A percentile compares a stretch with the other conserved stretches of the same genome.
These are phyloP conservation scores for Leishmania mexicana DNA, from an alignment of 208 protist species.

Conservation along the genomic window DNA sequence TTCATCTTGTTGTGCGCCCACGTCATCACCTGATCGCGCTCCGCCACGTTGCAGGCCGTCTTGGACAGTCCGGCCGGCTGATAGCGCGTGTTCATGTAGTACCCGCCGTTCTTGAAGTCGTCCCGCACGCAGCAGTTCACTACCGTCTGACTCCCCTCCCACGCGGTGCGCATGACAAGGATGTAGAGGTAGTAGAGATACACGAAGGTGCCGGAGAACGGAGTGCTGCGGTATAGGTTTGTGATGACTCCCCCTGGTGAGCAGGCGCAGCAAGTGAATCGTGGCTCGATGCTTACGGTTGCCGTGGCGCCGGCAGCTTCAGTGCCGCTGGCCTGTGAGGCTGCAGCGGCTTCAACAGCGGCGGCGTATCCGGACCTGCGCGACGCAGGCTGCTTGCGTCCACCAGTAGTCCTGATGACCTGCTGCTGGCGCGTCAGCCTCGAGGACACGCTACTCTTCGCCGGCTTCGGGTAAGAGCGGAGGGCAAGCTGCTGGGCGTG, in stretches of 20 bases:
- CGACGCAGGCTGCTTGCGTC: neutral
- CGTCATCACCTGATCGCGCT: slow-evolving; percentile 66
- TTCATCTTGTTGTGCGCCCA: slow-evolving; percentile 78
- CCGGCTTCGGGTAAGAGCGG: slow-evolving; percentile 51
- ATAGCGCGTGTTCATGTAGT: slow-evolving; percentile 79
- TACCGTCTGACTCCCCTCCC: slow-evolving; percentile 80
- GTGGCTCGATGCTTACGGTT: slow-evolving; percentile 31
- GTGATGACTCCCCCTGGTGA: slow-evolving; percentile 78
- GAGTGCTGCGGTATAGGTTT: slow-evolving; percentile 72
- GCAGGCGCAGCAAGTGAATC: slow-evolving; percentile 71
- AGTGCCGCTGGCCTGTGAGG: neutral
- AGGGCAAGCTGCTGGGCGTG: slow-evolving; percentile 79
- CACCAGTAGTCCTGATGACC: neutral
- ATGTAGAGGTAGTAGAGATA: slow-evolving; percentile 66
- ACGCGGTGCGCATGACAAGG: slow-evolving; percentile 71
- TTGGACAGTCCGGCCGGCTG: slow-evolving; percentile 65
- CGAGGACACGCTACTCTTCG: slow-evolving; percentile 14
- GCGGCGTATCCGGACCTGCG: slow-evolving; percentile 3
- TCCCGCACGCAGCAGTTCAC: slow-evolving; percentile 83
- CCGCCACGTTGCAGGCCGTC: slow-evolving; percentile 58
- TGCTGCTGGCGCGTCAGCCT: slow-evolving; percentile 20
- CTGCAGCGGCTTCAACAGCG: slow-evolving; percentile 18
- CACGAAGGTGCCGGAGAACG: slow-evolving; percentile 47
- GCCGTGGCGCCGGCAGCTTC: neutral
- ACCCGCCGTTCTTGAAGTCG: slow-evolving; percentile 79